phyloP scores from a whole-genome alignment of 2,329 filamentous ascomycete genomes.

The Fusarium clavum region DNA sequence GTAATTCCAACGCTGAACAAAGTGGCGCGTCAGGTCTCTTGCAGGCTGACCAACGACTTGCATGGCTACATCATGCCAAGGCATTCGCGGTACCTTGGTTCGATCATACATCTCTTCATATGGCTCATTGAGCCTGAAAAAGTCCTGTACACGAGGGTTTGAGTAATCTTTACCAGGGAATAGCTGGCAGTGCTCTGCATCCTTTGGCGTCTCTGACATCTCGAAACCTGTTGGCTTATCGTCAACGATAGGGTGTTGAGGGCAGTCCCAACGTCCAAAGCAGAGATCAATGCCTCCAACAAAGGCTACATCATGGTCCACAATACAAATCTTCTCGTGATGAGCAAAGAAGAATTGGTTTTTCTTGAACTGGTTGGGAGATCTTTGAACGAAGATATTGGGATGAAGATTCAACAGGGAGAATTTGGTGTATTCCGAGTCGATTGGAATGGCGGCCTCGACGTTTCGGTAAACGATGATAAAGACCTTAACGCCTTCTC shows the following conservation, averaged over 20 bases:
- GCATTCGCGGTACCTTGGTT: slow-evolving; percentile 89
- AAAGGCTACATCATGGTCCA: slow-evolving; percentile 96
- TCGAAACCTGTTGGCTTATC: slow-evolving; percentile 97
- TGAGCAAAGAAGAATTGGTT: slow-evolving; percentile 99
- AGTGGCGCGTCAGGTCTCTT: slow-evolving; percentile 92
- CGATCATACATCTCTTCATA: slow-evolving; percentile 99
- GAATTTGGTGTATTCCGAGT: slow-evolving; percentile 98
- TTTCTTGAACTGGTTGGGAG: slow-evolving; percentile 97
- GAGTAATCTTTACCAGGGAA: slow-evolving; percentile 99
- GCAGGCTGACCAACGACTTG: slow-evolving; percentile 97
- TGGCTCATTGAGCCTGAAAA: slow-evolving; percentile 90
- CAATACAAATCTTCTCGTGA: slow-evolving; percentile 97
- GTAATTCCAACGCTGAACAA: slow-evolving; percentile 98
- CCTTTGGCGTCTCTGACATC: slow-evolving; percentile 76
- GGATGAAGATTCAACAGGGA: slow-evolving; percentile 94
- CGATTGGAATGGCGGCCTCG: slow-evolving; percentile 95
- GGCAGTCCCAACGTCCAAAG: slow-evolving; percentile 97
- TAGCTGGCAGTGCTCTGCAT: slow-evolving; percentile 93
- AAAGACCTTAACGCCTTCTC: slow-evolving; percentile 96
- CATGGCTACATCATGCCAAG: slow-evolving; percentile 99
- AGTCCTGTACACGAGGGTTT: slow-evolving; percentile 94
- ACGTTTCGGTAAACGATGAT: slow-evolving; percentile 98
- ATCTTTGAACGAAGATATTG: slow-evolving; percentile 95
- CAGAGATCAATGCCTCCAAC: slow-evolving; percentile 96
- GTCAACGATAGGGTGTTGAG: slow-evolving; percentile 89